Evolutionary conservation across 2,329 filamentous ascomycete species (phyloP).

Genomic region (Alternaria sp.): DNA sequence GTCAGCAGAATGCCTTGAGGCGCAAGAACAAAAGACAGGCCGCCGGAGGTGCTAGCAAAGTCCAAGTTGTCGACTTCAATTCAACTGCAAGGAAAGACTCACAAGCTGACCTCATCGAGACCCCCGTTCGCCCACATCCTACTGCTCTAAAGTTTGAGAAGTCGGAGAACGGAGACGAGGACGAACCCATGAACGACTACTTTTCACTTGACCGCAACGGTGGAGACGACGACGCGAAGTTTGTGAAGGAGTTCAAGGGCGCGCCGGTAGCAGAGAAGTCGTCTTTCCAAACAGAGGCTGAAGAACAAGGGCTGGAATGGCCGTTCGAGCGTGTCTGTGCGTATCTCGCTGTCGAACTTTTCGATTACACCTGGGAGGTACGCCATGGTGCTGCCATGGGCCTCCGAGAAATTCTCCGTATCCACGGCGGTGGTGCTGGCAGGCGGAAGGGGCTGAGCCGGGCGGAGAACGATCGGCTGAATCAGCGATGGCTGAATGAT

Average conservation of each 20-base stretch:
- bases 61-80: conserved; percentile 86
- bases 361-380: conserved; percentile 93
- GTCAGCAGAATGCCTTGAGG: conserved; percentile 93
- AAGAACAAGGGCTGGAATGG: conserved; percentile 84
- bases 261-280: conserved; percentile 81
- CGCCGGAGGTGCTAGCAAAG: conserved; percentile 87
- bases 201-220: conserved; percentile 85
- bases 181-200: conserved; percentile 67
- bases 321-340: conserved; percentile 94
- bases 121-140: conserved; percentile 57
- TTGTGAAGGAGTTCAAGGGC: conserved; percentile 96
- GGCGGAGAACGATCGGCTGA: conserved; percentile 77
- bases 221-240: conserved; percentile 86
- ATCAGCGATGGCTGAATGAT: conserved; percentile 89
- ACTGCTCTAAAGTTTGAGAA: conserved; percentile 64
- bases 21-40: conserved; percentile 90
- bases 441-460: conserved; percentile 73
- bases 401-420: conserved; percentile 84
- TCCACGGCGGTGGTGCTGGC: conserved; percentile 90
- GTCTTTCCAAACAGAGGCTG: conserved; percentile 77
- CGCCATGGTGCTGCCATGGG: conserved; percentile 96
- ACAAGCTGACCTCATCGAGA: conserved; percentile 63
- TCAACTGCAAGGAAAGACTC: conserved; percentile 67
- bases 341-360: conserved; percentile 90
- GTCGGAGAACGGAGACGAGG: conserved; percentile 65